A percentile compares a stretch with the other conserved stretches of the same genome.
Evolutionary conservation across 108 stramenopile species (phyloP).

Genomic region (Cyclotella baltica): DNA sequence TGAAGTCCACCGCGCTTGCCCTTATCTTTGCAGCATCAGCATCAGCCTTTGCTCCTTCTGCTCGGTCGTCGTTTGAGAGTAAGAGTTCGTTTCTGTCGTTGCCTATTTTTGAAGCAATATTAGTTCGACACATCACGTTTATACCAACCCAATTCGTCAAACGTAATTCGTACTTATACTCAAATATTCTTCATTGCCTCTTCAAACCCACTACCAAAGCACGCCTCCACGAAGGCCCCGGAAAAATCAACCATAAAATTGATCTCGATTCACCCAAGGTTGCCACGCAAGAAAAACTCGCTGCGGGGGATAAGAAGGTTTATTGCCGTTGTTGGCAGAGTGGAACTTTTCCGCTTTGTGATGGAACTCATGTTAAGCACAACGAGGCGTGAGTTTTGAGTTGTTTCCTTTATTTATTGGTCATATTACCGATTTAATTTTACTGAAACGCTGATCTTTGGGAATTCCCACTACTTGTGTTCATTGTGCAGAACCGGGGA

Average conservation of each 20-base stretch:
- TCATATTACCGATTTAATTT: neutral
- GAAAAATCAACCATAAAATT: slow-evolving; percentile 68
- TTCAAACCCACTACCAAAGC: neutral
- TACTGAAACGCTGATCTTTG: neutral
- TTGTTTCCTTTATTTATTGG: neutral
- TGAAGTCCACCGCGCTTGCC: neutral
- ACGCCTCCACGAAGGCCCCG: slow-evolving; percentile 38
- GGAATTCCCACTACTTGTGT: neutral
- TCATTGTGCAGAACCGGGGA: slow-evolving; percentile 57
- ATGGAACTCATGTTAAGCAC: slow-evolving; percentile 83
- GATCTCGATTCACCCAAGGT: slow-evolving; percentile 77
- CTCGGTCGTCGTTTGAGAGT: slow-evolving; percentile 6
- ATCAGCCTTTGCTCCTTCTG: slow-evolving; percentile 11
- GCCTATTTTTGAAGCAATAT: too few relatives aligned
- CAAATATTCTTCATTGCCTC: too few relatives aligned
- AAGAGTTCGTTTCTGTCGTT: neutral
- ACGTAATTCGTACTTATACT: too few relatives aligned
- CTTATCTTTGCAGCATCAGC: neutral
- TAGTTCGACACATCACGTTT: too few relatives aligned
- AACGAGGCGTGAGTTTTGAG: slow-evolving; percentile 68
- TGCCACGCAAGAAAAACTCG: slow-evolving; percentile 59
- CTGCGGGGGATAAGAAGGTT: slow-evolving; percentile 74
- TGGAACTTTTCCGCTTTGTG: slow-evolving; percentile 87
- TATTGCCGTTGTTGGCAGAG: slow-evolving; percentile 91
- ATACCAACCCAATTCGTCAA: too few relatives aligned